Conservation (phyloP, 2,329 filamentous ascomycete genomes). For the Sporothrix pseudoabietina region DNA sequence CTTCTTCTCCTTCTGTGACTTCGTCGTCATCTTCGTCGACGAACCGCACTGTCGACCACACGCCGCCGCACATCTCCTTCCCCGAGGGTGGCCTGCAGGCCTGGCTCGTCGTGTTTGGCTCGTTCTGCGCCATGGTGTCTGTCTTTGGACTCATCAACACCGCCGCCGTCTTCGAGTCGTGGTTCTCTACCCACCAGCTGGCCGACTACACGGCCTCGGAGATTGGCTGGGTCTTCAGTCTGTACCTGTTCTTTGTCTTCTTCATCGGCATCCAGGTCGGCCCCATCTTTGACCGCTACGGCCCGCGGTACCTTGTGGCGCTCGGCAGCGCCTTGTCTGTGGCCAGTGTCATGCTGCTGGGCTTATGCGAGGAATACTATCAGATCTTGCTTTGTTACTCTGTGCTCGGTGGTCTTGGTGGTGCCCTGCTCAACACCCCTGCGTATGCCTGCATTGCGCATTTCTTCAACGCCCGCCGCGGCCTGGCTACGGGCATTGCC, state of each 20-base stretch:
- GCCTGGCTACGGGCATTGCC: slow-evolving; percentile 79
- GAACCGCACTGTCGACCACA: slow-evolving; percentile 6
- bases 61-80: slow-evolving; percentile 49
- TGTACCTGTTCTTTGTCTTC: slow-evolving; percentile 80
- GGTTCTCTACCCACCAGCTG: slow-evolving; percentile 73
- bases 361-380: slow-evolving; percentile 71
- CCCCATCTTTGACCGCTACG: slow-evolving; percentile 76
- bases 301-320: slow-evolving; percentile 67
- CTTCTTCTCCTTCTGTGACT: neutral
- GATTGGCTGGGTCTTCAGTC: slow-evolving; percentile 84
- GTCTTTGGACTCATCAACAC: slow-evolving; percentile 74
- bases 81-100: slow-evolving; percentile 73
- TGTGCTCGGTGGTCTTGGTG: slow-evolving; percentile 70
- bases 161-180: slow-evolving; percentile 76
- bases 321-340: slow-evolving; percentile 64
- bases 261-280: slow-evolving; percentile 82
- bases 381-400: slow-evolving; percentile 80
- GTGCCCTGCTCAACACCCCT: slow-evolving; percentile 76
- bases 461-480: slow-evolving; percentile 72
- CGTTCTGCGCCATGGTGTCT: slow-evolving; percentile 70
- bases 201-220: slow-evolving; percentile 64
- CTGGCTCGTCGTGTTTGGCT: slow-evolving; percentile 78
- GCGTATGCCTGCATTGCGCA: slow-evolving; percentile 75
- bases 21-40: slow-evolving; percentile 18
- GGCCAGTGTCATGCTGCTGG: slow-evolving; percentile 66